Evolutionary conservation across 225 moss, liverwort and hornwort genomes (phyloP), one percentile per base, ranked within the genome.

Genomic region (Physcomitrium patens): DNA sequence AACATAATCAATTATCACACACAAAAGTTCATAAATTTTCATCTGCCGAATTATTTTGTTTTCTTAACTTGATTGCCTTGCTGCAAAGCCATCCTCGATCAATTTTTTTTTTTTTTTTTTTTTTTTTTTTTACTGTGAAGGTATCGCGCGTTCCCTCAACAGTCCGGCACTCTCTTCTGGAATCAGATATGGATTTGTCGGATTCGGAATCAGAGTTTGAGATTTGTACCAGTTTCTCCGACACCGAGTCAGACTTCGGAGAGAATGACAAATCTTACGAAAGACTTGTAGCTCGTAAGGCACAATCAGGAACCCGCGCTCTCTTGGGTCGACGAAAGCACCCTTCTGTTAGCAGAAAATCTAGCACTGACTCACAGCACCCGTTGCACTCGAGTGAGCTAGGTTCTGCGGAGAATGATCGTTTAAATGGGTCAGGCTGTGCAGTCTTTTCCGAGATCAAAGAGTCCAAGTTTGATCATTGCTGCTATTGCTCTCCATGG

Each of bases 401-500:
- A 50, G 67, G 74, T 0, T 49, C 60, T 3, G 56, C 52, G 0
- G 62, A 51, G 17, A 46, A 42, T 51, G 17, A 47, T 44, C 41
- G n/a, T 9, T 53, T 18, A 20, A 10, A 5, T 20, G 47, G 56
- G 49, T 31, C 20, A 0, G 50, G 23, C 55, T 72, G 69, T 48
- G 26, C 22, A 37, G 46, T 48, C 0, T 42, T 8, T 2, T 23
- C 22, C 8, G 59, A 2, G 45, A 59, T 9, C 22, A 73, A 70
- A 54, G 67, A 79, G 45, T 67, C 75, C 0, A 82, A 68, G 50
- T 12, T 61, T 18, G 56, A 43, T 16, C 77, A 53, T 9, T 92
- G 94, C 85, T 99, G 95, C 89, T 88, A 86, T 67, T 99, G 99
- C 90, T 91, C 91, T 87, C 91, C 83, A 20, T 91, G 86, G 86